Percentiles rank a stretch among this genome's conserved stretches.
These are phyloP conservation scores for Plenodomus biglobosus DNA, from an alignment of 2,329 filamentous ascomycete species.

Conservation along the genomic window DNA sequence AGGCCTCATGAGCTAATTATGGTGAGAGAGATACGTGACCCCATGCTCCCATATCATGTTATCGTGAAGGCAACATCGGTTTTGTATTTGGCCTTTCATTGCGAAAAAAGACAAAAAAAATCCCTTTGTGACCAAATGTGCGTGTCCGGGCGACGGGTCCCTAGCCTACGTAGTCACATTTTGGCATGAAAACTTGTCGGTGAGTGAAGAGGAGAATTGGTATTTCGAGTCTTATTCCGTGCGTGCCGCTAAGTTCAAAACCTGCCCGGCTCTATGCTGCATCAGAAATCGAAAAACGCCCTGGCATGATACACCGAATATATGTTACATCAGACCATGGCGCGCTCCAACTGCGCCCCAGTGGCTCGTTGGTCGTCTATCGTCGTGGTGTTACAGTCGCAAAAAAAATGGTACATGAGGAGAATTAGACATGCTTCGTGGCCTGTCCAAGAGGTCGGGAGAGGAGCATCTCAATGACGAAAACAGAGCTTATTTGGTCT, in stretches of 20 bases:
- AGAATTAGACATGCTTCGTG: slow-evolving; percentile 33
- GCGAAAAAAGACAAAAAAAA: too few relatives aligned
- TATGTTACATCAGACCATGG: slow-evolving; percentile 39
- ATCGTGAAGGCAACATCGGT: too few relatives aligned
- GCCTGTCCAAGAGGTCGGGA: slow-evolving; percentile 20
- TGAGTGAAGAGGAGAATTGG: slow-evolving; percentile 38
- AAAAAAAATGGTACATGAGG: slow-evolving; percentile 26
- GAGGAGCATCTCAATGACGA: slow-evolving; percentile 22
- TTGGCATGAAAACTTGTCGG: neutral
- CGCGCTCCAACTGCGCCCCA: slow-evolving; percentile 21
- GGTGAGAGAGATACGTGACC: too few relatives aligned
- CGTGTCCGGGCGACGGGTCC: too few relatives aligned
- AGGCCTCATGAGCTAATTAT: neutral
- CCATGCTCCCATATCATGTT: too few relatives aligned
- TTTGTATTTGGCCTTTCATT: too few relatives aligned
- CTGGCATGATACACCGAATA: slow-evolving; percentile 39
- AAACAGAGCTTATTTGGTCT: slow-evolving; percentile 64
- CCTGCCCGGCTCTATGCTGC: slow-evolving; percentile 34
- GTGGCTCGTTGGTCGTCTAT: slow-evolving; percentile 45
- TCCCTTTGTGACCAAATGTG: too few relatives aligned
- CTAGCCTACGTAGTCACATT: neutral
- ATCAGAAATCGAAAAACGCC: slow-evolving; percentile 37
- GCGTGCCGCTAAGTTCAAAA: slow-evolving; percentile 40
- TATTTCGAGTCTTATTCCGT: slow-evolving; percentile 42
- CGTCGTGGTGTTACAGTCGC: slow-evolving; percentile 42